Evolutionary conservation across 345 rosid species (phyloP).

Genomic region (Populus pruinosa): DNA sequence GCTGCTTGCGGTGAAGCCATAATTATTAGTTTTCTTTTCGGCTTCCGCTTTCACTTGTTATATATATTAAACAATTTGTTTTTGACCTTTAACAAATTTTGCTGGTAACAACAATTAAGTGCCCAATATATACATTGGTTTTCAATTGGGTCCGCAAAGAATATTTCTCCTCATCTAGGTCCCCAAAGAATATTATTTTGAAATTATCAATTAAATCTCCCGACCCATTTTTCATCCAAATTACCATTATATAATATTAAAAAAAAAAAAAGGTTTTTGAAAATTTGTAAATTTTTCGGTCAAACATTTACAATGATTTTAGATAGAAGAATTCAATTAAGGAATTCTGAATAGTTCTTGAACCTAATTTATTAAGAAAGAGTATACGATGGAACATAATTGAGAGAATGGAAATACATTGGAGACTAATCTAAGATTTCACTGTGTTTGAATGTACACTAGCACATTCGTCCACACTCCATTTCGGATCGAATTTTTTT

Average conservation of each 20-base stretch:
- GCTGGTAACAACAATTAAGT: background rate
- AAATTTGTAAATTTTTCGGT: background rate
- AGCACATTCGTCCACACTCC: accelerated
- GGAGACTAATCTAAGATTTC: background rate
- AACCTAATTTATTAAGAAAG: too few species aligned
- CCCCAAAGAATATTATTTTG: background rate
- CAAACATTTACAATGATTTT: background rate
- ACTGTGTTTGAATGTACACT: too few species aligned
- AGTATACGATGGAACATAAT: too few species aligned
- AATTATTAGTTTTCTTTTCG: background rate
- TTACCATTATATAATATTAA: too few species aligned
- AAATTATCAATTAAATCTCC: background rate
- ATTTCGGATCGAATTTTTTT: too few species aligned
- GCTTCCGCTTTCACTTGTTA: background rate
- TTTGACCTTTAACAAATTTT: too few species aligned
- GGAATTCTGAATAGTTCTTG: background rate
- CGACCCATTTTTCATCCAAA: background rate
- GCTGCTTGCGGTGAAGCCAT: background rate
- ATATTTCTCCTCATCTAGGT: background rate
- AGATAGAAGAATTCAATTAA: too few species aligned
- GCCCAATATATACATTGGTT: background rate
- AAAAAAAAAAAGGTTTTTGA: too few species aligned
- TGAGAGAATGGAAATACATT: background rate
- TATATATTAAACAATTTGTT: too few species aligned
- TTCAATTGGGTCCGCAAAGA: background rate